phyloP scores from a whole-genome alignment of 2,329 filamentous ascomycete species.

The Nemania sp. region DNA sequence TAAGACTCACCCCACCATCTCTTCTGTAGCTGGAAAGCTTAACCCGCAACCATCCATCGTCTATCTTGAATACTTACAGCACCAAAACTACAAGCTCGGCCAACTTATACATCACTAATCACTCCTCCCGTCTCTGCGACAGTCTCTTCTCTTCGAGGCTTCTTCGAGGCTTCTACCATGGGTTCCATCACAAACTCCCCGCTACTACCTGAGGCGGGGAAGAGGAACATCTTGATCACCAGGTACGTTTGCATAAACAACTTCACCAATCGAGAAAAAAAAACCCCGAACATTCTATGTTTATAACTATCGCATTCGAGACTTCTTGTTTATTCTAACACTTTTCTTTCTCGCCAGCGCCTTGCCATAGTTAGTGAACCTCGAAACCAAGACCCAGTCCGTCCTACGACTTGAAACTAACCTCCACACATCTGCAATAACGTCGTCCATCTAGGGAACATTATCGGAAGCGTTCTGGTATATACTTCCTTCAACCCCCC shows the following conservation, averaged over 20 bases:
- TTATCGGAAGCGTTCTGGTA: conserved; percentile 78
- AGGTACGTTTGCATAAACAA: conserved; percentile 46
- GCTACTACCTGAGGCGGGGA: conserved; percentile 69
- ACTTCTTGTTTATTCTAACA: background rate
- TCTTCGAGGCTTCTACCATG: conserved; percentile 15
- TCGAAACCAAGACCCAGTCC: no score
- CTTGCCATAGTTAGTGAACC: conserved; percentile 13
- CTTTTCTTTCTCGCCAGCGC: background rate
- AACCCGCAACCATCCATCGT: background rate
- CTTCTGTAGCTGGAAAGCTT: background rate
- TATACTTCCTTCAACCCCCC: background rate
- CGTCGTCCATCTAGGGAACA: conserved; percentile 84
- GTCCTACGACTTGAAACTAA: background rate
- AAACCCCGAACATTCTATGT: no score
- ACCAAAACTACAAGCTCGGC: background rate
- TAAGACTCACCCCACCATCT: conserved; percentile 1
- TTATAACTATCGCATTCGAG: no score
- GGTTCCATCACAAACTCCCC: conserved; percentile 24
- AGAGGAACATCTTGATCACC: conserved; percentile 88
- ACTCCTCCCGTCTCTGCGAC: background rate
- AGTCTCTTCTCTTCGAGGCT: background rate
- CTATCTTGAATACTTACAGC: background rate
- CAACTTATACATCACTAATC: no score
- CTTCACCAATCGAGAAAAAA: background rate
- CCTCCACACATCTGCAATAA: conserved; percentile 56